Base-by-base conservation (phyloP, 1,284 basidiomycete species). In the Ustilago curta region DNA sequence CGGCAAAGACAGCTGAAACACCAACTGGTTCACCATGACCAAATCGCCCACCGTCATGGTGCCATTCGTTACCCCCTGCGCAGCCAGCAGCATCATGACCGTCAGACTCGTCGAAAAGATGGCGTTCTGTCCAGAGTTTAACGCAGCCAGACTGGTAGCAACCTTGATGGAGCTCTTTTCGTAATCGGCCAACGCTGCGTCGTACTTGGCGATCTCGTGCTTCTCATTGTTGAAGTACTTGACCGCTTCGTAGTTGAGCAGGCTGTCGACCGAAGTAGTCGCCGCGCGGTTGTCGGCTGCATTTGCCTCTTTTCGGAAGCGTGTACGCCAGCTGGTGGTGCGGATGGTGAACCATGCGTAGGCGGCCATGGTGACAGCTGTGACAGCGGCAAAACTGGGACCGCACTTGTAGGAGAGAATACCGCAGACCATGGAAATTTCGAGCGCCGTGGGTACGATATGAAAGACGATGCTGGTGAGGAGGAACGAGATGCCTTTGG, bases 171-270 rank as follows among this genome's bases (percentile, higher is more conserved):
- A 94, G 1, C 94, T 90, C 76, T 92, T 92, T 84, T 98, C 95
- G 82, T 99, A 99, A 32, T 91, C 88, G 42, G 89, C 88, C 32
- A 99, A 88, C 60, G 97, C 91, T 56, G 91, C 90, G 85, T 99
- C 96, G 84, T 99, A 99, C 85, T 95, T 93, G 1, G 89, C 88
- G 12, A 97, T 89, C 86, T 99, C 95, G 84, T 91, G 93, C 70
- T 89, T 89, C 85, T 98, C 96, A 83, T 99, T 99, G 87, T 97
- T 97, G 88, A 99, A 99, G 83, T 96, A 91, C 93, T 99, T 99
- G 79, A 99, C 96, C 14, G 96, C 96, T 85, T 99, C 96, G 81
- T 94, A 99, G 84, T 99, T 99, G 85, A 99, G 95, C 58, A 99
- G 87, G 0, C 94, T 94, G 84, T 99, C 97, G 11, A 98, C 94